Percentiles rank a stretch among this genome's conserved stretches.
phyloP scores from a whole-genome alignment of 768 basidiomycete genomes.

The Amanita pallidorosea region DNA sequence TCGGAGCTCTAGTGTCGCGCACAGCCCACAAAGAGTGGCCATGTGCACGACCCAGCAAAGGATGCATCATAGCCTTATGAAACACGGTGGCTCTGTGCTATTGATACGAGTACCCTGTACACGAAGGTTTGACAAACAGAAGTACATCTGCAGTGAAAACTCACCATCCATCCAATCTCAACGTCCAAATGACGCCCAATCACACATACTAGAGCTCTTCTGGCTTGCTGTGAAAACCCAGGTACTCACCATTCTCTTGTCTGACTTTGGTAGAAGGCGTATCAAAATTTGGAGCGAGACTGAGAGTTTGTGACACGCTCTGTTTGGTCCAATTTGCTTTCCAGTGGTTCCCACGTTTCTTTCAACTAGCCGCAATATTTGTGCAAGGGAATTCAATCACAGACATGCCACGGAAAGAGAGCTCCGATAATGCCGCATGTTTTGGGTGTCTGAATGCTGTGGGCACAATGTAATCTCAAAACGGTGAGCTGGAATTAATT shows the following conservation, averaged over 20 bases:
- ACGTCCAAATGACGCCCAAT: constrained; percentile 21
- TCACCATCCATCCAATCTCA: constrained; percentile 41
- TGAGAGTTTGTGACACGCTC: no score
- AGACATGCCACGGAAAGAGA: no score
- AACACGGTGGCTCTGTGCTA: neutral
- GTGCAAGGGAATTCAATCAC: no score
- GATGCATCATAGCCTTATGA: neutral
- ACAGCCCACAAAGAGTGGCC: neutral
- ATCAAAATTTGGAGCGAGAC: no score
- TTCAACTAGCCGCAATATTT: no score
- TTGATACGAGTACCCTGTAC: neutral
- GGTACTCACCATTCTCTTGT: constrained; percentile 42
- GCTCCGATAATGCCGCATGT: no score
- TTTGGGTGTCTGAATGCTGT: no score
- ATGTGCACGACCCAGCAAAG: constrained; percentile 4
- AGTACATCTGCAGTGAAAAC: constrained; percentile 27
- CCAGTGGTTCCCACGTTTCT: no score
- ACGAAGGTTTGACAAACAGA: neutral
- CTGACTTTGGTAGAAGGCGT: constrained; percentile 27
- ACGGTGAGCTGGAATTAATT: no score
- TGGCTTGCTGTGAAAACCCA: constrained; percentile 10
- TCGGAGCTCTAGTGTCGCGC: constrained; percentile 48
- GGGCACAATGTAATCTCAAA: no score
- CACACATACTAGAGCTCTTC: constrained; percentile 28
- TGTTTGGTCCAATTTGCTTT: no score